Conservation (phyloP, 139 green algal genomes). For the Chlorella ohadii region DNA sequence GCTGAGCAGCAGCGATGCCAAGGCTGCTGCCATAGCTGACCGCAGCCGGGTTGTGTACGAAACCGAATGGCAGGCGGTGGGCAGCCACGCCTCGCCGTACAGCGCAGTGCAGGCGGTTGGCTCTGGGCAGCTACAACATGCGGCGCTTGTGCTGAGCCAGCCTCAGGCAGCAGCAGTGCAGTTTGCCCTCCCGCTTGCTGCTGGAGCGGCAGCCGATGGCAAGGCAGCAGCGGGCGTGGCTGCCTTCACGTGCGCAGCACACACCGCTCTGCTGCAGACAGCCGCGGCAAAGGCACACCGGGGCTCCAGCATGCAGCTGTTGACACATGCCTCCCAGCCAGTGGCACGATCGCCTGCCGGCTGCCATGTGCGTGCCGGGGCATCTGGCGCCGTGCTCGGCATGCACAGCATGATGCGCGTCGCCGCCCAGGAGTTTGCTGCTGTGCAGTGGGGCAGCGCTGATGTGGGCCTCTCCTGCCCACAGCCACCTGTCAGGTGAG, state of each 20-base stretch:
- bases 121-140: too few relatives aligned
- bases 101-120: too few relatives aligned
- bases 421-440: slow-evolving; percentile 29
- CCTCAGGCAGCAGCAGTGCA: background rate
- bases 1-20: background rate
- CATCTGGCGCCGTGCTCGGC: background rate
- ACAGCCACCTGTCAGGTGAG: background rate
- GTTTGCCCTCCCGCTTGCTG: background rate
- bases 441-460: background rate
- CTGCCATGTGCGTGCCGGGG: too few relatives aligned
- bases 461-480: background rate
- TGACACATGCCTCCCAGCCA: background rate
- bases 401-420: slow-evolving; percentile 41
- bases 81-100: background rate
- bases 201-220: background rate
- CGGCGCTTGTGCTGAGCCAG: background rate
- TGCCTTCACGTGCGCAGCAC: background rate
- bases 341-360: background rate
- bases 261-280: background rate
- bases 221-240: too few relatives aligned
- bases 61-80: slow-evolving; percentile 31
- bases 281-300: background rate
- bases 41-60: slow-evolving; percentile 28
- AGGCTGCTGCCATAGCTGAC: background rate
- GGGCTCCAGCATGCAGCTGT: background rate